Conservation (phyloP, 805 yeast species). For the Metschnikowia bowlesiae region DNA sequence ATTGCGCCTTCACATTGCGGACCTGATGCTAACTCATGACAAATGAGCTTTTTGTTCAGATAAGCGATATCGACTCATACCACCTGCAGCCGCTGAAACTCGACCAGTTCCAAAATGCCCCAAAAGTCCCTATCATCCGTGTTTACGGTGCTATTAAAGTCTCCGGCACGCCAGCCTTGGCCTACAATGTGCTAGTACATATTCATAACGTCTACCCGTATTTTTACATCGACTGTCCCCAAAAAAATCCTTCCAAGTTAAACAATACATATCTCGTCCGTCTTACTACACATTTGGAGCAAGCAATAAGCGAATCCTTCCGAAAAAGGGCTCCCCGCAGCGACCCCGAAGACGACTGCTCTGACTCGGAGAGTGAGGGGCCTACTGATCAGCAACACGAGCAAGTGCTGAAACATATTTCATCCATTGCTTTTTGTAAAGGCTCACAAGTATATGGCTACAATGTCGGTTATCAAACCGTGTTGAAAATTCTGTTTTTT, state of each 20-base stretch:
- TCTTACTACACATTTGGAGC: conserved; percentile 45
- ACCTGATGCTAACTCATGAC: conserved; percentile 7
- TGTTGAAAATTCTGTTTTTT: conserved; percentile 63
- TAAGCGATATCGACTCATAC: conserved; percentile 64
- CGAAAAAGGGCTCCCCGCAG: conserved; percentile 15
- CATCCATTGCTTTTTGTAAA: conserved; percentile 60
- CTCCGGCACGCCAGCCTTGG: conserved; percentile 30
- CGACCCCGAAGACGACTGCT: conserved; percentile 10
- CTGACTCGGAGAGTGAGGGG: conserved; percentile 8
- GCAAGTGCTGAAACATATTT: conserved; percentile 40
- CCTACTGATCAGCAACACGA: conserved; percentile 1
- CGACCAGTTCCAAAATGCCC: conserved; percentile 43
- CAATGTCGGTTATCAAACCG: conserved; percentile 57
- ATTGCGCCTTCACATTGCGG: background rate
- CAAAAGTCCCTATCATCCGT: conserved; percentile 69
- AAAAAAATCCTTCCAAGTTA: conserved; percentile 19
- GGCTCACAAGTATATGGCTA: conserved; percentile 86
- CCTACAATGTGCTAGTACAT: conserved; percentile 48
- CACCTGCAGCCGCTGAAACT: conserved; percentile 50
- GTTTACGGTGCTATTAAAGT: conserved; percentile 67
- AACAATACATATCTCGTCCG: conserved; percentile 29
- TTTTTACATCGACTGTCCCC: conserved; percentile 60
- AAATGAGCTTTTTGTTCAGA: conserved; percentile 38
- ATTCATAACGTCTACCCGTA: conserved; percentile 86
- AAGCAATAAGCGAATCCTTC: conserved; percentile 36